Evolutionary conservation across 208 protist species (phyloP), one percentile per base, ranked within the genome.

Genomic region (Trypanosoma theileri): DNA sequence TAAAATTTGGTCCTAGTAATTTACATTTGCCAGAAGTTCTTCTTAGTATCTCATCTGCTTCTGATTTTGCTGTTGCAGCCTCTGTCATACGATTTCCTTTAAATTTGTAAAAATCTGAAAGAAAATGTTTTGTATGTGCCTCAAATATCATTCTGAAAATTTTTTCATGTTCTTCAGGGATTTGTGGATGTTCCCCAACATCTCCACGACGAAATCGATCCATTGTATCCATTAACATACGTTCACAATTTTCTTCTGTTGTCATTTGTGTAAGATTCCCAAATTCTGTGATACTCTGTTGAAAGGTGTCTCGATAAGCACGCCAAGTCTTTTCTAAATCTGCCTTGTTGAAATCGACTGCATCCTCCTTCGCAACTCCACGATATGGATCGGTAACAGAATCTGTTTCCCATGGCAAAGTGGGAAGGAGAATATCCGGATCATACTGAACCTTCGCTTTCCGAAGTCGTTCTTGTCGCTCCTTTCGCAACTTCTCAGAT

Each of bases 31-130:
- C 87, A 4, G 85, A 91, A 11, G 90, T 87, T 0, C 80, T 77
- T 14, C 84, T 82, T 41, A 95, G 73, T 26, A 93, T 84, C 54
- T 93, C 87, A 59, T 95, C 90, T 1, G 86, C 90, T 69, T 93
- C 86, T 9, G 81, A 54, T 69, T 93, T 93, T 22, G 82, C 60
- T 19, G 84, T 83, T 71, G 85, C 89, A 14, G 80, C 59, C 73
- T 95, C 90, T 8, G 87, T 88, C 50, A 69, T 44, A 14, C 90
- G 85, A 59, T 85, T 92, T 0, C 85, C 86, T 53, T 85, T 88
- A 66, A 86, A 93, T 60, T 91, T 93, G 80, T 92, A 92, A 57
- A 90, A 93, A 68, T 95, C 90, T 13, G 87, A 73, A 41, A 95
- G 74, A 61, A 95, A 93, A 61, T 95, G 87, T 79, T 92, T 92